Conservation (phyloP, 2,329 filamentous ascomycete genomes). For the Monosporascus sp. region DNA sequence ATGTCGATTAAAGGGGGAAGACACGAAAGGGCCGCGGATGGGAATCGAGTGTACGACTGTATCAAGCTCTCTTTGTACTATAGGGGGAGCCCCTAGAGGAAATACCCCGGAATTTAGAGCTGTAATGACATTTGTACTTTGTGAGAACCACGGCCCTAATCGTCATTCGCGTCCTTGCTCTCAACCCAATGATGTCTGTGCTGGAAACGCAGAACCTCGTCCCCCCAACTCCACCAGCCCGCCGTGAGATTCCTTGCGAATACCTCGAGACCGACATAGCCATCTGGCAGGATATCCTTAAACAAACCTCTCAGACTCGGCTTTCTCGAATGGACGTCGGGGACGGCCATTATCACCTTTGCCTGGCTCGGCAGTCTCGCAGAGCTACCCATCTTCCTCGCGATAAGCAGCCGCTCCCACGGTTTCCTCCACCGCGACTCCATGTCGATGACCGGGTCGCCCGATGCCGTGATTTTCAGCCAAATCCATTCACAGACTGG, state of each 20-base stretch:
- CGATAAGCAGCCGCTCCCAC: conserved; percentile 69
- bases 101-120: no score
- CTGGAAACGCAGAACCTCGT: conserved; percentile 69
- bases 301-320: conserved; percentile 63
- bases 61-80: no score
- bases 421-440: conserved; percentile 65
- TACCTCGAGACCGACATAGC: conserved; percentile 62
- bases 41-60: neutral
- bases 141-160: conserved; percentile 7
- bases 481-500: conserved; percentile 69
- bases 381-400: conserved; percentile 33
- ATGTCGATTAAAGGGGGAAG: conserved; percentile 6
- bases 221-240: conserved; percentile 76
- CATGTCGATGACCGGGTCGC: conserved; percentile 59
- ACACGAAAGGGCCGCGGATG: conserved; percentile 1
- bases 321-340: conserved; percentile 74
- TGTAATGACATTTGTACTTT: neutral
- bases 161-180: conserved; percentile 4
- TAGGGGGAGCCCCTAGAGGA: no score
- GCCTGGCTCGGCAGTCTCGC: conserved; percentile 31
- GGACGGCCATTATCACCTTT: conserved; percentile 63
- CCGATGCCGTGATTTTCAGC: conserved; percentile 64
- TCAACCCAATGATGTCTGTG: conserved; percentile 45
- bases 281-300: conserved; percentile 43
- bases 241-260: conserved; percentile 70